Evolutionary conservation across 768 basidiomycete genomes (phyloP).

Genomic region (Auriscalpium vulgare): DNA sequence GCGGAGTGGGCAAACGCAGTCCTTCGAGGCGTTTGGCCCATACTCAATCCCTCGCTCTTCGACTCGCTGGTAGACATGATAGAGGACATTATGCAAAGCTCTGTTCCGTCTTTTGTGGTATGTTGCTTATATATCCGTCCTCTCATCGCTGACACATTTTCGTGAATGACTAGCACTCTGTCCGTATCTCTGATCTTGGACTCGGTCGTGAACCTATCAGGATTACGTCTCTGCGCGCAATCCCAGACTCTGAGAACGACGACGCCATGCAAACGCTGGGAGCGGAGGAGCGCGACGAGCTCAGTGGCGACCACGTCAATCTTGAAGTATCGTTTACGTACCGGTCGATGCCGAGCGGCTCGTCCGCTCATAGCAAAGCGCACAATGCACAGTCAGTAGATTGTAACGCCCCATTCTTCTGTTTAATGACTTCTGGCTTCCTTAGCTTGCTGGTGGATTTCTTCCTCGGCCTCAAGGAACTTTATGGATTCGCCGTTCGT

Average conservation of each 20-base stretch:
- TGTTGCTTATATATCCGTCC: slow-evolving; percentile 11
- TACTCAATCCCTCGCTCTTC: slow-evolving; percentile 65
- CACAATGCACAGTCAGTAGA: slow-evolving; percentile 44
- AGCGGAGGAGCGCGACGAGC: slow-evolving; percentile 21
- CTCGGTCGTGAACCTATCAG: slow-evolving; percentile 62
- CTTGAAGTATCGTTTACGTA: slow-evolving; percentile 68
- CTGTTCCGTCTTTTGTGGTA: slow-evolving; percentile 38
- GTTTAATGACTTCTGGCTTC: not conserved
- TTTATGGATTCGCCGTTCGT: slow-evolving; percentile 24
- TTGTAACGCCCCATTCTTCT: not conserved
- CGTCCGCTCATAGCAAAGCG: slow-evolving; percentile 26
- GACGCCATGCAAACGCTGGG: slow-evolving; percentile 22
- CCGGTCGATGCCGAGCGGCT: slow-evolving; percentile 42
- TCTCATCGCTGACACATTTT: slow-evolving; percentile 1
- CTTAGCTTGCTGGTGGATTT: slow-evolving; percentile 54
- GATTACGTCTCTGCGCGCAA: slow-evolving; percentile 58
- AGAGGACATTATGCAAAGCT: slow-evolving; percentile 49
- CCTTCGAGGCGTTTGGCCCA: slow-evolving; percentile 58
- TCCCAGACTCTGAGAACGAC: slow-evolving; percentile 34
- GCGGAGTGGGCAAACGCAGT: slow-evolving; percentile 67
- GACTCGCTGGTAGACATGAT: slow-evolving; percentile 51
- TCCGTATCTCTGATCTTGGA: slow-evolving; percentile 65
- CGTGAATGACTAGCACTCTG: slow-evolving; percentile 31
- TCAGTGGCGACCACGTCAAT: slow-evolving; percentile 47
- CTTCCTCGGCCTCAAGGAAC: slow-evolving; percentile 45